Percentiles rank a stretch among this genome's conserved stretches.
Evolutionary conservation across 345 rosid genomes (phyloP).

Genomic region (Schrenkiella parvula): DNA sequence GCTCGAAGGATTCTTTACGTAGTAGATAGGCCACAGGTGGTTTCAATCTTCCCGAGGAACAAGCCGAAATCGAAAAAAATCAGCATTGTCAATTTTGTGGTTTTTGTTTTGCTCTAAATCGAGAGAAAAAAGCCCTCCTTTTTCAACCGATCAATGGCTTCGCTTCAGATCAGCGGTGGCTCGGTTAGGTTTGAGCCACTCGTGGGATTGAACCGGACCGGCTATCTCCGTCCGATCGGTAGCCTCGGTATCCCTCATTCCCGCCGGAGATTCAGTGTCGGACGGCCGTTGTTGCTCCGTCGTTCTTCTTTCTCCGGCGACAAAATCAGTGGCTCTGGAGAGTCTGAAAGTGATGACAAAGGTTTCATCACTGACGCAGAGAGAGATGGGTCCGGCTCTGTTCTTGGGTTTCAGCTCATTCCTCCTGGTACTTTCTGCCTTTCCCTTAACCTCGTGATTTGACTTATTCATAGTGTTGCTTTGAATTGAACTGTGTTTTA

Average conservation of each 20-base stretch:
- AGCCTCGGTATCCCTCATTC: slow-evolving; percentile 33
- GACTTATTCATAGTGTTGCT: background rate
- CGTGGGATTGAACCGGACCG: background rate
- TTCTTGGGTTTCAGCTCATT: slow-evolving; percentile 58
- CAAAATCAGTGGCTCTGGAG: slow-evolving; percentile 17
- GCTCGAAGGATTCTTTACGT: slow-evolving; percentile 27
- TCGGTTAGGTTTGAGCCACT: slow-evolving; percentile 19
- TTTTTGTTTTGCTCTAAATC: background rate
- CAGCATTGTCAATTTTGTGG: background rate
- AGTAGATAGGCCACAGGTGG: slow-evolving; percentile 36
- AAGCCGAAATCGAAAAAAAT: background rate
- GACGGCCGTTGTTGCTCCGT: slow-evolving; percentile 26
- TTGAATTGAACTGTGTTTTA: background rate
- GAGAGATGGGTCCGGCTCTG: slow-evolving; percentile 59
- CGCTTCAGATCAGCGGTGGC: slow-evolving; percentile 34
- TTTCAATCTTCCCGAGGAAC: slow-evolving; percentile 5
- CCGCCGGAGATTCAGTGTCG: slow-evolving; percentile 20
- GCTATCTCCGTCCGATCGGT: slow-evolving; percentile 3
- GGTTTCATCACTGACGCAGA: slow-evolving; percentile 47
- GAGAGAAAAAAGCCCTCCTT: background rate
- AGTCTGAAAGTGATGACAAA: slow-evolving; percentile 23
- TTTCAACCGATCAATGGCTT: slow-evolving; percentile 41
- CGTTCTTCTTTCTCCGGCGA: slow-evolving; percentile 21
- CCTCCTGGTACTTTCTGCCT: slow-evolving; percentile 45
- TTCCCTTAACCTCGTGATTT: background rate